Evolutionary conservation across 495 filamentous ascomycete genomes (phyloP), one percentile per base, ranked within the genome.

Genomic region (Hyaloscypha bicolor): DNA sequence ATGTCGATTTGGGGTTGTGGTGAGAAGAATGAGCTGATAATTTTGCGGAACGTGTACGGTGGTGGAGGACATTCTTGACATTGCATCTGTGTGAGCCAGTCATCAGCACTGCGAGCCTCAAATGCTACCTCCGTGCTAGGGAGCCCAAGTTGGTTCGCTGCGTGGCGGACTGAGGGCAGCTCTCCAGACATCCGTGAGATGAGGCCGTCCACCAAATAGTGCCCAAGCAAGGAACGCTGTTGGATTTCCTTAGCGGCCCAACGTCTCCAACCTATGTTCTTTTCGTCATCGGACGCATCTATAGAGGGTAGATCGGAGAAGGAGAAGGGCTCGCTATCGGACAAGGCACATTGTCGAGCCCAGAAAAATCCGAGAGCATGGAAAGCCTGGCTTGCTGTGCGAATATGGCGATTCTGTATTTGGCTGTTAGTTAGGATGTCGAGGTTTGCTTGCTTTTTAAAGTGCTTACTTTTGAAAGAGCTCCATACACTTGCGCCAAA

Each of bases 311-410:
- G 68, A 31, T 59, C 29, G 19, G 25, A 4, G 12, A 33, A 21
- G 12, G 53, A 30, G 4, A 58, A 48, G 4, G 52, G 29, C 21
- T 74, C 71, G 55, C 76, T 77, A 31, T 81, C 77, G 37, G 78
- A 76, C 74, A 81, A 80, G 9, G 79, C 79, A 62, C 79, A 82
- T 45, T 82, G 79, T 16, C 80, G 72, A 32, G 82, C 81, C 82
- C 82, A 84, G 66, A 80, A 80, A 70, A 84, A 83, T 8, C 79
- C 79, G 0, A 83, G 72, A 0, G 79, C 80, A 8, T 81, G 81
- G 65, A 82, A 82, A 4, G 81, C 78, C 61, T 83, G 81, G 63
- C 78, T 79, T 30, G 81, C 82, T 2, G 77, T 82, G 9, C 82
- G 76, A 31, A 84, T 79, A 4, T 74, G 72, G 22, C 78, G 71